Base-by-base conservation (phyloP, 805 yeast genomes). In the Yamadazyma philogaea region DNA sequence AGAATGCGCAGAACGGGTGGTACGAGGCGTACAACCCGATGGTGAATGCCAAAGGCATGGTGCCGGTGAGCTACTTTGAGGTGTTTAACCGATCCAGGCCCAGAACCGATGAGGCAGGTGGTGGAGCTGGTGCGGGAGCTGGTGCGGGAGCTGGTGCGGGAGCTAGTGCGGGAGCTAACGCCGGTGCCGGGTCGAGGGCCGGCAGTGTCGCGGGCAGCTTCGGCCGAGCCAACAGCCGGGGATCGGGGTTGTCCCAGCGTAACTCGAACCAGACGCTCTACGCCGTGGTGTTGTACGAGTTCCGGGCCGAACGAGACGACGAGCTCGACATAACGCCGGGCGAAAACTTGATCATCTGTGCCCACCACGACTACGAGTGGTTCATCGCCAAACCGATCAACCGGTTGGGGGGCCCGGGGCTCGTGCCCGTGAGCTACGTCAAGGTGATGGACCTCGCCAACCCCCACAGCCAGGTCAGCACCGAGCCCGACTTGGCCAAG, bases 331-430 rank as follows among this genome's bases (percentile, higher is more conserved):
- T 91, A 2, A 57, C 63, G 21, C 86, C 86, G 1, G 97, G 97
- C 30, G 99, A 93, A 55, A 84, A 86, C 54, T 76, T 93, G 48
- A 86, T 90, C 22, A 80, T 95, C 10, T 91, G 96, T 64, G 99
- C 99, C 2, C 97, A 91, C 63, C 95, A 91, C 58, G 89, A 88
- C 43, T 85, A 74, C 50, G 99, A 95, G 66, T 93, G 99, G 99
- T 90, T 89, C 54, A 93, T 93, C 46, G 98, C 97, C 4, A 93
- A 93, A 61, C 96, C 96, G 11, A 86, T 93, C 33, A 95, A 91
- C 46, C 73, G 97, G 42, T 70, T 93, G 30, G 98, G 99, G 19
- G 99, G 97, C 0, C 98, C 98, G 0, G 99, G 99, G 1, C 72
- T 93, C 35, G 95, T 93, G 6, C 99, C 99, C 0, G 90, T 87